Evolutionary conservation across 305 asterid genomes (phyloP).

Genomic region (Fraxinus latifolia): DNA sequence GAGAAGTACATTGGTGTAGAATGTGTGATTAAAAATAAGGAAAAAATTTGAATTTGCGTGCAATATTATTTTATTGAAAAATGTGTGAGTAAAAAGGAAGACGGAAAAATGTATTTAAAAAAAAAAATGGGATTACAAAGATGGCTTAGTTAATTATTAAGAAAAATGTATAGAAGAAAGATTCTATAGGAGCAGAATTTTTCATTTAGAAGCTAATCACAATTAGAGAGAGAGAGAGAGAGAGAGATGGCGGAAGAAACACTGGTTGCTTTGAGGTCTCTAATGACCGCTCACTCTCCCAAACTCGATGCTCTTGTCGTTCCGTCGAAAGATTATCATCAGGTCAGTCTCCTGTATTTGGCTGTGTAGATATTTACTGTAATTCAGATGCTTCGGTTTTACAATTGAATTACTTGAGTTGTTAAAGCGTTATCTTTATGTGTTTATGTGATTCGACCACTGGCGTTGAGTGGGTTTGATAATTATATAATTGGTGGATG

Average conservation of each 20-base stretch:
- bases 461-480: background rate
- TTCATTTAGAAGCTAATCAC: background rate
- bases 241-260: slow-evolving; percentile 57
- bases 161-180: too few species aligned
- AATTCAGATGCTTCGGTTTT: background rate
- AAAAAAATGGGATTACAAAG: too few species aligned
- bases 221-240: background rate
- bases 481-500: background rate
- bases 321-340: slow-evolving; percentile 93
- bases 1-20: too few species aligned
- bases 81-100: too few species aligned
- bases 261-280: slow-evolving; percentile 59
- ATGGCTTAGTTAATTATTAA: too few species aligned
- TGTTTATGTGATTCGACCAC: background rate
- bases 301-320: slow-evolving; percentile 76
- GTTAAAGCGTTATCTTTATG: background rate
- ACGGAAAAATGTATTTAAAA: too few species aligned
- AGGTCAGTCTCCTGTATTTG: slow-evolving; percentile 40
- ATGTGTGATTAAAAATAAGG: too few species aligned
- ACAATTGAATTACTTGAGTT: background rate
- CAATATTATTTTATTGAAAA: too few species aligned
- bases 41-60: too few species aligned
- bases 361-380: background rate
- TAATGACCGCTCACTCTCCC: slow-evolving; percentile 79
- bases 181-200: background rate